Percentiles rank a stretch among this genome's conserved stretches.
Evolutionary conservation across 441 rosid species (phyloP).

Genomic region (Aquilaria agallochum): DNA sequence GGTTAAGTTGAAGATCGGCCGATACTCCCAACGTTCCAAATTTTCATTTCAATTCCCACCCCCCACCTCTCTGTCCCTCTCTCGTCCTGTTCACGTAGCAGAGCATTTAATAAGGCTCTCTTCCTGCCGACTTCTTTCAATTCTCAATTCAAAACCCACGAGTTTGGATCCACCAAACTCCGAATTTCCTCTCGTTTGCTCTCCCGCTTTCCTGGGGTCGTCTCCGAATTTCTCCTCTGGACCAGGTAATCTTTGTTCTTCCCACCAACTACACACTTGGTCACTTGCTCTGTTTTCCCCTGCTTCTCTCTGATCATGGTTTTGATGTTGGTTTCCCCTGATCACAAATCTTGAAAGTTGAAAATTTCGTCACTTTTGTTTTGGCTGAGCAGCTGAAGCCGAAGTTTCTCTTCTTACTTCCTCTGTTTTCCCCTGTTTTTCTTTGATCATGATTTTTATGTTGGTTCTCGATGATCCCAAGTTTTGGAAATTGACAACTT

Average conservation of each 20-base stretch:
- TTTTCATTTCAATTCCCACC: neutral
- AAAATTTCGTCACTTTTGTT: conserved; percentile 6
- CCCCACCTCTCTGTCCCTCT: conserved; percentile 10
- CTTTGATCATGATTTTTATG: conserved; percentile 1
- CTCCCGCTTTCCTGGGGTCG: neutral
- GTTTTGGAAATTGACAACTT: neutral
- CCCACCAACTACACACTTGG: no score
- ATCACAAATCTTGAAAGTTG: no score
- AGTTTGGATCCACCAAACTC: conserved; percentile 13
- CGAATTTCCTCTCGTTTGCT: neutral
- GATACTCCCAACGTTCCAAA: conserved; percentile 19
- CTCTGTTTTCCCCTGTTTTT: conserved; percentile 2
- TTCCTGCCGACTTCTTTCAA: neutral
- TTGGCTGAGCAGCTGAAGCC: conserved; percentile 5
- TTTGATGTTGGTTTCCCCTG: no score
- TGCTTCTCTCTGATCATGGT: no score
- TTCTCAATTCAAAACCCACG: conserved; percentile 19
- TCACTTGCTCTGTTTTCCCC: no score
- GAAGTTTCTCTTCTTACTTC: neutral
- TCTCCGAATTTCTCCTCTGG: neutral
- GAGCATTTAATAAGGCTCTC: conserved; percentile 16
- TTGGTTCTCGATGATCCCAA: neutral
- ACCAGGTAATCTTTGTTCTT: neutral
- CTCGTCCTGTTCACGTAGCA: neutral
- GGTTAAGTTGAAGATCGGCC: conserved; percentile 2